phyloP scores from a whole-genome alignment of 148 eudicot species.

The Camellia sinensis region DNA sequence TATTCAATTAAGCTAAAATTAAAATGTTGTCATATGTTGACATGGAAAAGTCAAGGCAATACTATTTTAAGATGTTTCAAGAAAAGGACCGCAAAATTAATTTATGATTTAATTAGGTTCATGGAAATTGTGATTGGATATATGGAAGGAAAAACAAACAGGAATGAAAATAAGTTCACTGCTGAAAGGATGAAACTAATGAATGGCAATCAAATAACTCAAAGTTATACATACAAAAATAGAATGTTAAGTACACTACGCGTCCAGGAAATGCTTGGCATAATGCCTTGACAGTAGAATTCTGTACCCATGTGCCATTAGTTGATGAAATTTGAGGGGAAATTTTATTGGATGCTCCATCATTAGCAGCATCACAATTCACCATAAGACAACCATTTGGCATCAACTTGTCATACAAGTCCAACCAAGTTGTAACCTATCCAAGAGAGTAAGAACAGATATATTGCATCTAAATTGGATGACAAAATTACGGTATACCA shows the following conservation, averaged over 20 bases:
- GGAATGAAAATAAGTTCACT: constrained; percentile 5
- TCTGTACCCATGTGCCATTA: constrained; percentile 43
- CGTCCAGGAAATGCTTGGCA: constrained; percentile 63
- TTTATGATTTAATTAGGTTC: not conserved
- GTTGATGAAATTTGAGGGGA: constrained; percentile 7
- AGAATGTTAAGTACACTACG: constrained; percentile 20
- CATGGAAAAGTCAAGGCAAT: not conserved
- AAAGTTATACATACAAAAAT: not conserved
- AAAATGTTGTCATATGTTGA: not conserved
- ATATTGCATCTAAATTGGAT: not conserved
- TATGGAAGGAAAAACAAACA: not conserved
- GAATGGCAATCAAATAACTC: not conserved
- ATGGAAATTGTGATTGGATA: not conserved
- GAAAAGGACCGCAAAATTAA: not conserved
- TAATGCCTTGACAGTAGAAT: constrained; percentile 57
- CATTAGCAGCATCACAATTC: constrained; percentile 69
- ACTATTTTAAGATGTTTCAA: not conserved
- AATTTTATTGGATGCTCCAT: constrained; percentile 9
- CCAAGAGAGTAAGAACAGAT: constrained; percentile 5
- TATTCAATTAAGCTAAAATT: not conserved
- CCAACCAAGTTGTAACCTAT: constrained; percentile 66
- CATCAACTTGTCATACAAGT: constrained; percentile 58
- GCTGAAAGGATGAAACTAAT: not conserved
- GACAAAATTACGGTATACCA: not conserved
- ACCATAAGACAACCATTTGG: constrained; percentile 86